Evolutionary conservation across 192 early-diverging fungal genomes (phyloP).

Genomic region (Backusella luteola): DNA sequence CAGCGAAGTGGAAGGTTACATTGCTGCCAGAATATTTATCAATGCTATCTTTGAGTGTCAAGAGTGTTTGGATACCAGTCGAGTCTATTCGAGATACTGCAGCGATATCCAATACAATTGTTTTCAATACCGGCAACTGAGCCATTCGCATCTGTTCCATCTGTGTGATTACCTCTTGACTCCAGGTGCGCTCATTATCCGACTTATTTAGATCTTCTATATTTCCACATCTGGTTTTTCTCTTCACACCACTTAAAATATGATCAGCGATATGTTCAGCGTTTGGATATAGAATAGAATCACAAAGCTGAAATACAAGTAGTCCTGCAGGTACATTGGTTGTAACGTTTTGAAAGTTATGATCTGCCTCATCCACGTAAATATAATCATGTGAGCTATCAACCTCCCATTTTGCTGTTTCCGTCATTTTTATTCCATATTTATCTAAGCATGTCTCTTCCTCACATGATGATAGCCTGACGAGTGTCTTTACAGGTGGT

Average conservation of each 20-base stretch:
- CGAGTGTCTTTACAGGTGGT: slow-evolving; percentile 52
- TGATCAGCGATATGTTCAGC: slow-evolving; percentile 50
- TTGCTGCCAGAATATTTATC: slow-evolving; percentile 21
- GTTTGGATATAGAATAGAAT: slow-evolving; percentile 75
- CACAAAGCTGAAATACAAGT: slow-evolving; percentile 67
- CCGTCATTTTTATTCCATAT: background rate
- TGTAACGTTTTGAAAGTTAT: slow-evolving; percentile 12
- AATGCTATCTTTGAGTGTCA: slow-evolving; percentile 42
- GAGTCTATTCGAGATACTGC: slow-evolving; percentile 77
- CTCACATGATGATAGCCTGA: slow-evolving; percentile 20
- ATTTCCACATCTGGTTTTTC: slow-evolving; percentile 25
- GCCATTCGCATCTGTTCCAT: slow-evolving; percentile 32
- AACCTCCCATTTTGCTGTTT: background rate
- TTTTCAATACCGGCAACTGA: slow-evolving; percentile 51
- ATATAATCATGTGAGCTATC: slow-evolving; percentile 20
- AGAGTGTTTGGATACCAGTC: slow-evolving; percentile 75
- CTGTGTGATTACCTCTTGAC: background rate
- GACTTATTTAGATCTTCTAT: background rate
- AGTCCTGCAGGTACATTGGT: slow-evolving; percentile 53
- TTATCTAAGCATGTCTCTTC: background rate
- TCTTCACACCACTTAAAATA: slow-evolving; percentile 38
- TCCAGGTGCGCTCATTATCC: slow-evolving; percentile 16
- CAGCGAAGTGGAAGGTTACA: slow-evolving; percentile 30
- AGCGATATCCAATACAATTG: slow-evolving; percentile 81
- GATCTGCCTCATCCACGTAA: slow-evolving; percentile 21